A percentile compares a stretch with the other conserved stretches of the same genome.
These are phyloP conservation scores for Talaromyces stipitatus DNA, from an alignment of 495 filamentous ascomycete species.

Conservation along the genomic window DNA sequence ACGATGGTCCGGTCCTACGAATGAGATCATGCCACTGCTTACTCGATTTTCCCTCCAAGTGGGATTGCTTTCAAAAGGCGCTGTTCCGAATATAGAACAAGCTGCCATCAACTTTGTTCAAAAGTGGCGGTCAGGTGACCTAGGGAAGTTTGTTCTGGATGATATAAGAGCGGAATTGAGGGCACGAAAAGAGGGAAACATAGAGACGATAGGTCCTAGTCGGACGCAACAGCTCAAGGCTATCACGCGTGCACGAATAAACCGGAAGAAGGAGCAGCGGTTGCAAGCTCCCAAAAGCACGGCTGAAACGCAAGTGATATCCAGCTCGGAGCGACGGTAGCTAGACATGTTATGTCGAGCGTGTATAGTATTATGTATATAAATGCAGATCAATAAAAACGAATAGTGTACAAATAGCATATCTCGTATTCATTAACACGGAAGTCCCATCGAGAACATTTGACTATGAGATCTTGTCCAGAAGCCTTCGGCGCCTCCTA, in stretches of 20 bases:
- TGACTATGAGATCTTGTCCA: constrained; percentile 66
- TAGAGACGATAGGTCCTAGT: neutral
- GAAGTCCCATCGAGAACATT: neutral
- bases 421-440: neutral
- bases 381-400: neutral
- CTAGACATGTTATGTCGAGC: neutral
- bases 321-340: constrained; percentile 3
- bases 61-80: constrained; percentile 70
- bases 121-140: constrained; percentile 68
- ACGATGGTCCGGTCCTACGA: constrained; percentile 65
- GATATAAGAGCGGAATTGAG: constrained; percentile 55
- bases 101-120: constrained; percentile 79
- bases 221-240: constrained; percentile 1
- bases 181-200: constrained; percentile 8
- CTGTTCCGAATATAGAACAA: constrained; percentile 59
- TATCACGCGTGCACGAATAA: neutral
- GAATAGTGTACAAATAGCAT: neutral
- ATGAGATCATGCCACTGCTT: constrained; percentile 67
- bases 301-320: neutral
- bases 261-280: neutral
- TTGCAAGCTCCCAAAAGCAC: neutral
- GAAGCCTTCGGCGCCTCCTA: constrained; percentile 66
- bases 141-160: constrained; percentile 78
- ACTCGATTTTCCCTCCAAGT: constrained; percentile 59
- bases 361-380: neutral